Conservation (phyloP, 202 grass and related monocot genomes). For the Carex sylvatica region DNA sequence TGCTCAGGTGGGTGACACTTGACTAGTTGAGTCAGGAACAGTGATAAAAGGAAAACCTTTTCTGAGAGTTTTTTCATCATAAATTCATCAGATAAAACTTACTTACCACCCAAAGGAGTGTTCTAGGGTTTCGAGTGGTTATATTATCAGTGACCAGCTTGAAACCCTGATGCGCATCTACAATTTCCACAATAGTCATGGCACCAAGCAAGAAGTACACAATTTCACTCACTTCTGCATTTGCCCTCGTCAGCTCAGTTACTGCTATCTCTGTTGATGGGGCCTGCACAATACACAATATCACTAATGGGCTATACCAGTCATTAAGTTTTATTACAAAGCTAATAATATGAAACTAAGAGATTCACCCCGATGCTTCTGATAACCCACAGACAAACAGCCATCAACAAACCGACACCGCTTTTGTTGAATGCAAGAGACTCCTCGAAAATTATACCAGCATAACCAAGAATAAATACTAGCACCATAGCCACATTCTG, state of each 20-base stretch:
- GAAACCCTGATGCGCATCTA: conserved; percentile 99
- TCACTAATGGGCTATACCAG: conserved; percentile 2
- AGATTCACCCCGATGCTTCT: conserved; percentile 85
- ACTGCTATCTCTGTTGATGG: conserved; percentile 83
- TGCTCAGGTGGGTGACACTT: neutral
- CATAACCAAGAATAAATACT: conserved; percentile 90
- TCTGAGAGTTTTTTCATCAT: too few relatives aligned
- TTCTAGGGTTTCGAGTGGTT: conserved; percentile 74
- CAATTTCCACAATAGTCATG: conserved; percentile 98
- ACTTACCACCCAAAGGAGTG: conserved; percentile 98
- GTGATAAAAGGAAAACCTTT: neutral
- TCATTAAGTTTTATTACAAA: neutral
- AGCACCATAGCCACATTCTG: conserved; percentile 93
- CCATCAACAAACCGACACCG: conserved; percentile 88
- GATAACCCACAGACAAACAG: conserved; percentile 91
- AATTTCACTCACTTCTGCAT: conserved; percentile 93
- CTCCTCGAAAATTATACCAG: conserved; percentile 94
- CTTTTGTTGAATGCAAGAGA: conserved; percentile 97
- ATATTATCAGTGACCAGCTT: conserved; percentile 97
- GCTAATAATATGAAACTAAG: conserved; percentile 12
- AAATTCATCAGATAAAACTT: conserved; percentile 32
- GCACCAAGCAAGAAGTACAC: conserved; percentile 98
- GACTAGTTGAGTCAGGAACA: neutral
- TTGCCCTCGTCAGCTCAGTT: conserved; percentile 67
- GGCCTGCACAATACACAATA: conserved; percentile 50